Conservation (phyloP, 352 stramenopile genomes). For the Thalassiosira hispida region DNA sequence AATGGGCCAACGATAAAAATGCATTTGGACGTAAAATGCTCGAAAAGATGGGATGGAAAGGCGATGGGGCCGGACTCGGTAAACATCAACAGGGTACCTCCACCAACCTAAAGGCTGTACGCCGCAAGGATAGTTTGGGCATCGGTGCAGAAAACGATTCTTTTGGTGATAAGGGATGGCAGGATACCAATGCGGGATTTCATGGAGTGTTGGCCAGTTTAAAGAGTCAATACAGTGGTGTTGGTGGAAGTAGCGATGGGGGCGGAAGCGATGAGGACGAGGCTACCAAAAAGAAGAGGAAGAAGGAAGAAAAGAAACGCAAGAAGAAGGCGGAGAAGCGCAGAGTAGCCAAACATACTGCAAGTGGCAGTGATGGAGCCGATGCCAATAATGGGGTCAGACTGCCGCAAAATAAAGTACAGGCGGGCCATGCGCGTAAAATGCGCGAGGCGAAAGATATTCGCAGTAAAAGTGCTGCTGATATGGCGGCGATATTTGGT, state of each 20-base stretch:
- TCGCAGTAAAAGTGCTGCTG: constrained; percentile 59
- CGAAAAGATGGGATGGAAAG: constrained; percentile 94
- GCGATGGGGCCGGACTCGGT: constrained; percentile 90
- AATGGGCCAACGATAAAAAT: constrained; percentile 86
- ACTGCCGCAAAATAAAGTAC: constrained; percentile 76
- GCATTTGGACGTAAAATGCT: constrained; percentile 96
- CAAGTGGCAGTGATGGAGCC: not conserved
- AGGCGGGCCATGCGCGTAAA: constrained; percentile 73
- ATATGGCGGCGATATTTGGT: constrained; percentile 83
- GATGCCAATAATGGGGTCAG: constrained; percentile 16
- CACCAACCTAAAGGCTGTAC: constrained; percentile 87
- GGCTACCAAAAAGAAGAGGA: constrained; percentile 11
- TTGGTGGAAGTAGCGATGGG: constrained; percentile 3
- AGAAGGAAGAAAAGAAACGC: constrained; percentile 43
- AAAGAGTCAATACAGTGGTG: constrained; percentile 63
- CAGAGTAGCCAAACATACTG: constrained; percentile 27
- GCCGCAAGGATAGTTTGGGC: constrained; percentile 89
- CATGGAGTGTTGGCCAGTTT: constrained; percentile 79
- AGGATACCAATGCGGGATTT: constrained; percentile 87
- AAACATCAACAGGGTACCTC: constrained; percentile 90
- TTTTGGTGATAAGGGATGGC: constrained; percentile 46
- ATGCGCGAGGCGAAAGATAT: constrained; percentile 82
- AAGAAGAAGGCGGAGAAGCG: constrained; percentile 55
- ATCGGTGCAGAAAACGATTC: constrained; percentile 89
- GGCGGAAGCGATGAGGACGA: constrained; percentile 13